Percentiles rank a stretch among this genome's conserved stretches.
These are phyloP conservation scores for Hypoxylon lenormandii DNA, from an alignment of 495 filamentous ascomycete genomes.

Conservation along the genomic window DNA sequence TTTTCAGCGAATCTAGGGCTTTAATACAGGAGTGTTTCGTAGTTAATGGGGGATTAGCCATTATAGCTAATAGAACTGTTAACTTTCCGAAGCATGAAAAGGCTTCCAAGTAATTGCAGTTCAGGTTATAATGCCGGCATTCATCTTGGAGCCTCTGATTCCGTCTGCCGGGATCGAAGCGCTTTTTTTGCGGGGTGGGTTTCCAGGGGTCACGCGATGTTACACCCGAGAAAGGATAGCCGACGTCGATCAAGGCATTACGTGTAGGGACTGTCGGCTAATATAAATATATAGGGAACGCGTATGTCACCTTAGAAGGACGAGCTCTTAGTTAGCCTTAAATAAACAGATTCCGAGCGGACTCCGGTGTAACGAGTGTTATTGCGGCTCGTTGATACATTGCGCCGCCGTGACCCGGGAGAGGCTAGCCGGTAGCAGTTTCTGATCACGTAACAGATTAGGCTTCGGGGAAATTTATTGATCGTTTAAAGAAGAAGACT, in stretches of 20 bases:
- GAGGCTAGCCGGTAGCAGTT: too few species aligned
- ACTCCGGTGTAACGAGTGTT: constrained; percentile 15
- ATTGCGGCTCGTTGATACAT: constrained; percentile 22
- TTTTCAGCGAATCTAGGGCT: too few species aligned
- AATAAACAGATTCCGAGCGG: background rate
- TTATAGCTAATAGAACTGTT: too few species aligned
- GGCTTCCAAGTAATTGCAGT: too few species aligned
- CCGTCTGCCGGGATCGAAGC: constrained; percentile 1
- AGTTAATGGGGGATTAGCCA: too few species aligned
- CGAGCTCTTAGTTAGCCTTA: background rate
- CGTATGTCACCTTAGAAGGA: constrained; percentile 19
- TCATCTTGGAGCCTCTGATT: constrained; percentile 17
- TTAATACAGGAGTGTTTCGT: too few species aligned
- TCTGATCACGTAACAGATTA: background rate
- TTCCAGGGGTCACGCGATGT: constrained; percentile 3
- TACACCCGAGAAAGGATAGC: background rate
- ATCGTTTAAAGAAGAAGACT: too few species aligned
- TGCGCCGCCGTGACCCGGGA: background rate
- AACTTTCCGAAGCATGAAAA: too few species aligned
- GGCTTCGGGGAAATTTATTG: too few species aligned
- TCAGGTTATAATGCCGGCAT: background rate
- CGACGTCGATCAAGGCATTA: constrained; percentile 4
- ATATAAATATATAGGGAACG: constrained; percentile 33
- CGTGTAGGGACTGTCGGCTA: constrained; percentile 23
- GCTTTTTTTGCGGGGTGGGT: constrained; percentile 1